phyloP scores from a whole-genome alignment of 768 basidiomycete species.

The Lactarius tabidus region DNA sequence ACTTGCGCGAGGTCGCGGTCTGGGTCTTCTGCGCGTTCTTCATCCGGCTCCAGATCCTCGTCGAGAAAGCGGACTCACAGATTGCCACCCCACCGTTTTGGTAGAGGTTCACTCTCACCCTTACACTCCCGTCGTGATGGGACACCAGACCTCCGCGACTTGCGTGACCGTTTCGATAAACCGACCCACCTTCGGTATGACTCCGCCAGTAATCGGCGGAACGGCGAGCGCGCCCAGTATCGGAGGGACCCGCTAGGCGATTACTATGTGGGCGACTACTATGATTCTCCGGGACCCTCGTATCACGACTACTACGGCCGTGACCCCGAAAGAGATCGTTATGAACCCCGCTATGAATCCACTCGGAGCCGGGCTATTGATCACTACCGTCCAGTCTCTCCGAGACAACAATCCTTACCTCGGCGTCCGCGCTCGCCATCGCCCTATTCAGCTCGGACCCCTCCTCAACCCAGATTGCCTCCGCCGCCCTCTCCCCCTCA shows the following conservation, averaged over 20 bases:
- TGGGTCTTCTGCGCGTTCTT: constrained; percentile 15
- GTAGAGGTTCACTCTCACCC: constrained; percentile 15
- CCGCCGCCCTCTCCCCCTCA: constrained; percentile 29
- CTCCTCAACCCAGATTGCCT: constrained; percentile 25
- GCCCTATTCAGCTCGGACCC: constrained; percentile 22
- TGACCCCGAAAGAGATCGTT: constrained; percentile 20
- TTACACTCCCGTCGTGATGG: constrained; percentile 14
- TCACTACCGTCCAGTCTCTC: constrained; percentile 28
- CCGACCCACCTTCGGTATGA: constrained; percentile 12
- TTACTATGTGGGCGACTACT: constrained; percentile 11
- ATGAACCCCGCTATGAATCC: constrained; percentile 15
- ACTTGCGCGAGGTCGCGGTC: constrained; percentile 16
- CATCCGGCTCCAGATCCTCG: constrained; percentile 22
- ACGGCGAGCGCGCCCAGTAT: constrained; percentile 20
- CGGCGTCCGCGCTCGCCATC: constrained; percentile 25
- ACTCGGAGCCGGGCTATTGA: constrained; percentile 11
- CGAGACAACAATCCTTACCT: constrained; percentile 21
- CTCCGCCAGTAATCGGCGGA: constrained; percentile 12
- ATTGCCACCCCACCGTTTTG: constrained; percentile 19
- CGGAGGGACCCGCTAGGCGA: constrained; percentile 10
- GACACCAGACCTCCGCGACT: constrained; percentile 16
- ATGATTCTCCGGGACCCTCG: constrained; percentile 17
- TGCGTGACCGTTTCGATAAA: constrained; percentile 6
- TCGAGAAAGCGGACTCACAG: constrained; percentile 23
- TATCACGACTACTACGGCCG: constrained; percentile 15